A percentile compares a stretch with the other conserved stretches of the same genome.
Conservation (phyloP, 2,329 filamentous ascomycete species). For the Phyllosticta citrichinensis region DNA sequence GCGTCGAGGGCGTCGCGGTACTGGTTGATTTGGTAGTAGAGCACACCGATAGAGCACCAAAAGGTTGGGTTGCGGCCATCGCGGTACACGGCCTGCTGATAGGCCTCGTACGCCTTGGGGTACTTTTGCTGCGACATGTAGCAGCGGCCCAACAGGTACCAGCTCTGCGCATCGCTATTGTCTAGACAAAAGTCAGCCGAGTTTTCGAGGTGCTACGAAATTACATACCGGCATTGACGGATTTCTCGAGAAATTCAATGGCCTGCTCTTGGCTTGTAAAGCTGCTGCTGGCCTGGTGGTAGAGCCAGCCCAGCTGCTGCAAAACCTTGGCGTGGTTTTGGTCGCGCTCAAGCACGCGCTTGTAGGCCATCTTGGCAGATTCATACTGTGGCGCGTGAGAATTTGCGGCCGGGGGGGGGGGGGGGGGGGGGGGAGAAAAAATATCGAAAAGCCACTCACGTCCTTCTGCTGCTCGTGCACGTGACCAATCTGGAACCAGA, state of each 20-base stretch:
- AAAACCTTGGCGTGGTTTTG: conserved; percentile 96
- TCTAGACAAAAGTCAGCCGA: conserved; percentile 42
- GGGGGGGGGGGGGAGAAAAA: too few species aligned
- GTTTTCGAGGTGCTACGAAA: background rate
- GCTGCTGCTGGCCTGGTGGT: conserved; percentile 88
- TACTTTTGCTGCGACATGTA: conserved; percentile 99
- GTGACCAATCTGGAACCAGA: conserved; percentile 99
- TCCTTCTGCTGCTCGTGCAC: conserved; percentile 99
- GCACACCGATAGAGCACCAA: conserved; percentile 97
- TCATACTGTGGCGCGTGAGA: conserved; percentile 60
- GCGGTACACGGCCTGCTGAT: conserved; percentile 96
- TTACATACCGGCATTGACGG: conserved; percentile 72
- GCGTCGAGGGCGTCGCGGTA: conserved; percentile 96
- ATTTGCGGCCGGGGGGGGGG: too few species aligned
- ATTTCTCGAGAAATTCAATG: conserved; percentile 95
- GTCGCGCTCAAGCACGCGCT: conserved; percentile 85
- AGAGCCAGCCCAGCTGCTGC: conserved; percentile 94
- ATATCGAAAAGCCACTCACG: conserved; percentile 47
- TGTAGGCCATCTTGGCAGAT: conserved; percentile 82
- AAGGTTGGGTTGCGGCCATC: conserved; percentile 97
- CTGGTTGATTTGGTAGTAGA: conserved; percentile 99
- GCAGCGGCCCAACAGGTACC: conserved; percentile 94
- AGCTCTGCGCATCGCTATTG: conserved; percentile 91
- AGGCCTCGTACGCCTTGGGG: conserved; percentile 95
- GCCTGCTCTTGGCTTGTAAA: conserved; percentile 91